A percentile compares a stretch with the other conserved stretches of the same genome.
Conservation (phyloP, 768 basidiomycete species). For the Butyriboletus loyo region DNA sequence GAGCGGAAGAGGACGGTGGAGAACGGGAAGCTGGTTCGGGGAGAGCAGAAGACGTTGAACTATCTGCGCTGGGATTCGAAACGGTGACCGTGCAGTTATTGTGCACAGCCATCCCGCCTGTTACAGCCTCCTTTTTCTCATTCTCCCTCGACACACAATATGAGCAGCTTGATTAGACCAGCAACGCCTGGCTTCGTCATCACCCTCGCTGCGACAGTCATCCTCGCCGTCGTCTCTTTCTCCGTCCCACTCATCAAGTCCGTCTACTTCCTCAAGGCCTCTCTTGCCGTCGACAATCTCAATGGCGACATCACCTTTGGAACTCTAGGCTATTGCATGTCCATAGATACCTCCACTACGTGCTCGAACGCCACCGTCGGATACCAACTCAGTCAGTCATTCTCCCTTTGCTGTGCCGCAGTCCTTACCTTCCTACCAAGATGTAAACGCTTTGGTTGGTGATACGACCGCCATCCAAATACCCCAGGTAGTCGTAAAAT, state of each 20-base stretch:
- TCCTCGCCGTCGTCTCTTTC: conserved; percentile 86
- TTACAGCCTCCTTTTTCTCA: neutral
- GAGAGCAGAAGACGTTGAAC: conserved; percentile 35
- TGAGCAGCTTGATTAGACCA: conserved; percentile 67
- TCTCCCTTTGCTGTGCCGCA: neutral
- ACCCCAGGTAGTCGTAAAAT: conserved; percentile 83
- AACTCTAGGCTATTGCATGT: conserved; percentile 83
- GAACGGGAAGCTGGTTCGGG: conserved; percentile 37
- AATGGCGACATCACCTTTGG: conserved; percentile 78
- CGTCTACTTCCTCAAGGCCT: conserved; percentile 84
- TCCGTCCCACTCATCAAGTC: conserved; percentile 88
- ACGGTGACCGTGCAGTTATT: neutral
- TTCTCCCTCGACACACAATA: conserved; percentile 21
- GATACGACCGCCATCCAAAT: conserved; percentile 65
- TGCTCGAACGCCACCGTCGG: conserved; percentile 84
- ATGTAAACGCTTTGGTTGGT: conserved; percentile 79
- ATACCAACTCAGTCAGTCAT: conserved; percentile 75
- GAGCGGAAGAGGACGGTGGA: conserved; percentile 36
- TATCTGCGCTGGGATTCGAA: conserved; percentile 39
- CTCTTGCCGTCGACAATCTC: conserved; percentile 42
- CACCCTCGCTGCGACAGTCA: conserved; percentile 71
- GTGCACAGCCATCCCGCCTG: conserved; percentile 13
- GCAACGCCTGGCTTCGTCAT: conserved; percentile 89
- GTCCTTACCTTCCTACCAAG: conserved; percentile 38
- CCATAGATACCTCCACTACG: conserved; percentile 50